A percentile compares a stretch with the other conserved stretches of the same genome.
These are phyloP conservation scores for Cetraspora pellucida DNA, from an alignment of 192 early-diverging fungal genomes.

Conservation along the genomic window DNA sequence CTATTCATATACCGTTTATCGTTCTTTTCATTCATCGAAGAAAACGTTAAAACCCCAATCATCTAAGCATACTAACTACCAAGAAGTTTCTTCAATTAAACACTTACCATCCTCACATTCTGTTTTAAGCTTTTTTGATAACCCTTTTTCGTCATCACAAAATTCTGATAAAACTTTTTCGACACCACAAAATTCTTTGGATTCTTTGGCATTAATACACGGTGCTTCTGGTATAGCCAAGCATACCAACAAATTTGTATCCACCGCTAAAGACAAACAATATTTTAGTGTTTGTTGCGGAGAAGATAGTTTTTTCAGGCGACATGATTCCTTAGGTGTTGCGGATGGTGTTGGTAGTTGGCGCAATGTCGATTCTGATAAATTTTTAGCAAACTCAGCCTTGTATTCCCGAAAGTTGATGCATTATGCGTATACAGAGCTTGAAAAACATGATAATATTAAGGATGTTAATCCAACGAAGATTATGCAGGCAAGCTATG, in stretches of 20 bases:
- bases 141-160: not conserved
- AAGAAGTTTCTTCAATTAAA: too few relatives aligned
- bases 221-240: slow-evolving; percentile 59
- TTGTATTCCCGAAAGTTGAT: slow-evolving; percentile 91
- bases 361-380: slow-evolving; percentile 40
- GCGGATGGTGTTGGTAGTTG: slow-evolving; percentile 98
- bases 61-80: too few relatives aligned
- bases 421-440: slow-evolving; percentile 84
- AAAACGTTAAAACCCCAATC: not conserved
- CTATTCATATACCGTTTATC: too few relatives aligned
- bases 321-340: slow-evolving; percentile 86
- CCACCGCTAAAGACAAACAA: slow-evolving; percentile 47
- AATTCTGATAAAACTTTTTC: not conserved
- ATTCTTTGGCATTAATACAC: slow-evolving; percentile 49
- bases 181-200: slow-evolving; percentile 23
- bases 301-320: slow-evolving; percentile 92
- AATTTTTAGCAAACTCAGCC: slow-evolving; percentile 75
- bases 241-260: slow-evolving; percentile 38
- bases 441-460: slow-evolving; percentile 85
- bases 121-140: too few relatives aligned
- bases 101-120: slow-evolving; percentile 32
- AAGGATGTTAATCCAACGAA: slow-evolving; percentile 77
- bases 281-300: slow-evolving; percentile 75
- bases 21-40: too few relatives aligned
- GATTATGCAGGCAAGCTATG: slow-evolving; percentile 80